Base-by-base conservation (phyloP, 2,329 filamentous ascomycete species). In the Pseudocercospora ulei region DNA sequence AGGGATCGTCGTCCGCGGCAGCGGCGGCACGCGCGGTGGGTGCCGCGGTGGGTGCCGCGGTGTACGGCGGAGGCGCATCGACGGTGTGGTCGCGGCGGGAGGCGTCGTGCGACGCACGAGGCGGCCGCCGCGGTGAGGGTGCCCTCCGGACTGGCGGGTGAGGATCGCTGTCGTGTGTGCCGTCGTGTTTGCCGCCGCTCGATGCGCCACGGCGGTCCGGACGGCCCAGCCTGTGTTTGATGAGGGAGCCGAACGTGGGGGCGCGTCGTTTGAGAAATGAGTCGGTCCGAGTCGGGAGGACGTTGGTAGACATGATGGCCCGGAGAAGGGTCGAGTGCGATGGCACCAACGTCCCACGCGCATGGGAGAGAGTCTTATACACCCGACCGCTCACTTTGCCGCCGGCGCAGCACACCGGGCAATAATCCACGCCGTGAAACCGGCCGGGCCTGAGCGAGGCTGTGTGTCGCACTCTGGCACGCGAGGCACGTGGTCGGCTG, bases 1-100 rank as follows among this genome's bases (percentile, higher is more conserved):
- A 90, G 1, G 70, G 73, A 52, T 85, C 79, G 50, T 85, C 78
- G 16, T 33, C 30, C 13, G 63, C 61, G 28, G 41, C 38, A 9
- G 51, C 39, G 18, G 44, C 26, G 30, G 54, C 46, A 30, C 54
- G 46, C 13, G 55, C 56, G 23, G 59, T 28, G 7, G 56, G 48
- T 2, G 52, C 58, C 7, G 61, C 59, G 38, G 68, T 66, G 4
- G 65, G 55, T 29, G 64, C 62, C 33, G 67, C 62, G 8, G 63
- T 58, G 30, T 69, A 67, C 24, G 56, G 52, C 36, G 57, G 56
- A 27, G 57, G 59, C 12, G 57, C 53, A 27, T 58, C 56, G n/a
- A 27, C 20, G 3, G 18, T 34, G 9, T 19, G 19, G 19, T 25
- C 24, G 19, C 17, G 19, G 14, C 18, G 27, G 33, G 42, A 45